phyloP scores from a whole-genome alignment of 2,329 filamentous ascomycete species.

The Bipolaris zeicola region DNA sequence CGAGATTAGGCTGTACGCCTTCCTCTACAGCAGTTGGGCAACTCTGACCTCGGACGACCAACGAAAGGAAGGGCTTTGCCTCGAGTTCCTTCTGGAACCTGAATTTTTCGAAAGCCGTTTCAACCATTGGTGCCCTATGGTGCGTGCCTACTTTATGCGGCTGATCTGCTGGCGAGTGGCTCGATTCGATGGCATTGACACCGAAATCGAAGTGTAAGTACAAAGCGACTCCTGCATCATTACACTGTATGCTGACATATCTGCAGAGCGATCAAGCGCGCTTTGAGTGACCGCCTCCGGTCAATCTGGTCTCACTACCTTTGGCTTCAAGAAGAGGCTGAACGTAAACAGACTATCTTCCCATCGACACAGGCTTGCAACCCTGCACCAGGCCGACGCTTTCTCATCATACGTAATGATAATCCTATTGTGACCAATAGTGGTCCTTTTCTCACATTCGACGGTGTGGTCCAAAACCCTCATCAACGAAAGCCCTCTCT shows the following conservation, averaged over 20 bases:
- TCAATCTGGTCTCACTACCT: conserved; percentile 80
- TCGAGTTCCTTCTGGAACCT: conserved; percentile 76
- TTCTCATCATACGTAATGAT: conserved; percentile 88
- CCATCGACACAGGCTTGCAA: conserved; percentile 82
- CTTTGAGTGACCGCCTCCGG: conserved; percentile 70
- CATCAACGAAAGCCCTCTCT: conserved; percentile 42
- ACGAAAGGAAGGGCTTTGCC: conserved; percentile 72
- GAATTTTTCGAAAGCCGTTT: conserved; percentile 81
- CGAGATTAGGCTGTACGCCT: conserved; percentile 81
- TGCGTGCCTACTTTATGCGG: conserved; percentile 89
- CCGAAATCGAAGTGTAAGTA: conserved; percentile 70
- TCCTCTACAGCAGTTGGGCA: conserved; percentile 82
- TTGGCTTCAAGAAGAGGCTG: conserved; percentile 71
- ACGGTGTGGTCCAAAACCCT: conserved; percentile 59
- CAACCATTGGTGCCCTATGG: conserved; percentile 96
- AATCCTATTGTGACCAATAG: conserved; percentile 59
- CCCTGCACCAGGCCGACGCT: conserved; percentile 81
- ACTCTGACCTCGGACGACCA: conserved; percentile 68
- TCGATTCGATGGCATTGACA: conserved; percentile 70
- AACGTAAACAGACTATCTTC: conserved; percentile 59
- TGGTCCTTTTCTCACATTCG: conserved; percentile 66
- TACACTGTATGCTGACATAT: conserved; percentile 20
- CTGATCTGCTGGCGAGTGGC: conserved; percentile 88
- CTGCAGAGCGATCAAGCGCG: conserved; percentile 69
- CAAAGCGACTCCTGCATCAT: neutral